Base-by-base conservation (phyloP, 2,329 filamentous ascomycete species). In the Alternaria angustiovoidea region DNA sequence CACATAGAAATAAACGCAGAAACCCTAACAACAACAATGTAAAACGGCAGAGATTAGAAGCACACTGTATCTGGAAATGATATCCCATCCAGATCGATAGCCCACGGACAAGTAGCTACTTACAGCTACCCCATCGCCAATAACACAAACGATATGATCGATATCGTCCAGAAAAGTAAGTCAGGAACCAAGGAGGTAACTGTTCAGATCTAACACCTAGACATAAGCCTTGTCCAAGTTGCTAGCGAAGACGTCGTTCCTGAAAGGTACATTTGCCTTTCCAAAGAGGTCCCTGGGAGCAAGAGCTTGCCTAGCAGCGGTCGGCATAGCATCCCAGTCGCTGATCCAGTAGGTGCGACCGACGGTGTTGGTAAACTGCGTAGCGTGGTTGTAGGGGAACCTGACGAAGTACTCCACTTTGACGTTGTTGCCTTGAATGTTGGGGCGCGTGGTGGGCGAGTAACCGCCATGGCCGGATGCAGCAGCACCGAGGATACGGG, bases 321-420 rank as follows among this genome's bases (percentile, higher is more conserved):
- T 3, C 36, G 49, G 36, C 49, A 52, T 52, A 8, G 49, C 11
- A 22, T 42, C 36, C 49, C 49, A 52, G 36, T 52, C 49, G 49
- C 14, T 52, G 14, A 52, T 26, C 49, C 49, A 52, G 20, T 52
- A 52, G 8, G 49, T 42, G 9, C 49, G 36, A 30, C 49, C 49
- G 26, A 28, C 36, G 2, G 49, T 52, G 24, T 52, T 42, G 9
- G 49, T 52, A 30, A 52, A 52, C 49, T 52, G 49, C n/a, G 26
- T 7, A 42, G 39, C 39, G 39, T 42, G 39, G 20, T 42, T 42
- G 2, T 12, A 7, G 20, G 20, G 20, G 20, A 42, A 24, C 6
- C 12, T 7, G 6, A 24, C 20, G 7, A 42, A 42, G 20, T 42
- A 42, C 39, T 42, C 39, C 20, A 42, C 39, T 12, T 42, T 42